Evolutionary conservation across 2,329 filamentous ascomycete species (phyloP), one percentile per base, ranked within the genome.

Genomic region (Venturia pyrina): DNA sequence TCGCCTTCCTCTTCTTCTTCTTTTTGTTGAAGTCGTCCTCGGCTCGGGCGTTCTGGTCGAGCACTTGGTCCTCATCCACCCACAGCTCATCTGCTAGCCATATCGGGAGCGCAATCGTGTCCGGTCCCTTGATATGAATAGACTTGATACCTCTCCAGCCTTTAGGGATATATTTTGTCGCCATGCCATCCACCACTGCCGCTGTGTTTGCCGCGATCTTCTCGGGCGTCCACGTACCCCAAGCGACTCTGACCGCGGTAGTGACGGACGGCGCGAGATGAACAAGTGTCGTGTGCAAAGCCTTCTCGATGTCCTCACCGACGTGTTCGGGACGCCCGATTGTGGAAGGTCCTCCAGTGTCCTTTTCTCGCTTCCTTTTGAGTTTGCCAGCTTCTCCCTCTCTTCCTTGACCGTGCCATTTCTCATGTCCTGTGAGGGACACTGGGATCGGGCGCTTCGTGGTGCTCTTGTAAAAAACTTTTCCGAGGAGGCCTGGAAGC

Each of bases 21-120:
- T 66, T 66, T n/a, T 62, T 48, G 24, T 43, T 53, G 5, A 32
- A 53, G 13, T 46, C 37, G 41, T 65, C 43, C 24, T 44, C 62
- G 3, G 72, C 71, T 63, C 73, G 70, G 64, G 72, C 75, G 41
- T 76, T 78, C 69, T 84, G 79, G 6, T 81, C 78, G 56, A 95
- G 80, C 7, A 96, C 86, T 73, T 91, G 87, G 68, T 86, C 83
- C 67, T 88, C 85, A 69, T 95, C 90, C 19, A 88, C 78, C 92
- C 95, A 99, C 69, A 99, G 82, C 82, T 97, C 92, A 70, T 92
- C 89, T 5, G 93, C 90, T 74, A 96, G 80, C 90, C 92, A 99
- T 74, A 99, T 87, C n/a, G 95, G 95, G 73, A 99, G 82, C 10
- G 93, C 89, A 68, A 88, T 89, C 5, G 93, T 96, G 73, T 90